A percentile compares a stretch with the other conserved stretches of the same genome.
phyloP scores from a whole-genome alignment of 441 rosid species.

The Brassica balearica region DNA sequence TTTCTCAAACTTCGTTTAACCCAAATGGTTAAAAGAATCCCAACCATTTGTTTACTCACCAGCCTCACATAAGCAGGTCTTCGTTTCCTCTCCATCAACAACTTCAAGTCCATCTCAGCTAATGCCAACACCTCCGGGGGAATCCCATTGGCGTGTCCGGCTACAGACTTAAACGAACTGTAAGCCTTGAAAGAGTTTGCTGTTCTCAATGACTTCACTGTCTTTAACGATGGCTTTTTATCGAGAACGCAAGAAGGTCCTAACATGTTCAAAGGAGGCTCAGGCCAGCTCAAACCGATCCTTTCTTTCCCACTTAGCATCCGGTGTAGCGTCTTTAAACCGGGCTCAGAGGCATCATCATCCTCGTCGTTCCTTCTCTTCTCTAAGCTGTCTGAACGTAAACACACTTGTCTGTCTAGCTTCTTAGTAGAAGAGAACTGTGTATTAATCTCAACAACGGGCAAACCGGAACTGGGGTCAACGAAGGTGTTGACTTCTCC shows the following conservation, averaged over 20 bases:
- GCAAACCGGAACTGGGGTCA: slow-evolving; percentile 34
- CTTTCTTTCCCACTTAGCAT: slow-evolving; percentile 78
- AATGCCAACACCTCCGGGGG: slow-evolving; percentile 51
- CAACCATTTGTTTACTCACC: slow-evolving; percentile 98
- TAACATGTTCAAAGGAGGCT: slow-evolving; percentile 71
- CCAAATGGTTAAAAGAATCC: slow-evolving; percentile 88
- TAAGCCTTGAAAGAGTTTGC: slow-evolving; percentile 62
- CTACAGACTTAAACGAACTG: slow-evolving; percentile 65
- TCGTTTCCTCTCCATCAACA: slow-evolving; percentile 73
- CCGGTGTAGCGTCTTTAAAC: slow-evolving; percentile 54
- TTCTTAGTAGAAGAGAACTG: slow-evolving; percentile 67
- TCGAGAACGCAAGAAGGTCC: slow-evolving; percentile 59
- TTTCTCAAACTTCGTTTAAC: slow-evolving; percentile 84
- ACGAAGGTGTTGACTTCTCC: slow-evolving; percentile 40
- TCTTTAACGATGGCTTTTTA: slow-evolving; percentile 65
- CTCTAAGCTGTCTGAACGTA: slow-evolving; percentile 48
- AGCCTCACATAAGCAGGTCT: slow-evolving; percentile 77
- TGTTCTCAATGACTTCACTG: slow-evolving; percentile 58
- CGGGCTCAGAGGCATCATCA: slow-evolving; percentile 28
- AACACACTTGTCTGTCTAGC: slow-evolving; percentile 69
- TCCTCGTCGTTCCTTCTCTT: slow-evolving; percentile 40
- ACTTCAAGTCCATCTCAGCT: slow-evolving; percentile 70
- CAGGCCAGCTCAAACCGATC: slow-evolving; percentile 93
- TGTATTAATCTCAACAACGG: slow-evolving; percentile 50
- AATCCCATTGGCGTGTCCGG: slow-evolving; percentile 51